These are phyloP conservation scores for Suhomyces tanzawaensis DNA, from an alignment of 805 yeast genomes.

Conservation along the genomic window DNA sequence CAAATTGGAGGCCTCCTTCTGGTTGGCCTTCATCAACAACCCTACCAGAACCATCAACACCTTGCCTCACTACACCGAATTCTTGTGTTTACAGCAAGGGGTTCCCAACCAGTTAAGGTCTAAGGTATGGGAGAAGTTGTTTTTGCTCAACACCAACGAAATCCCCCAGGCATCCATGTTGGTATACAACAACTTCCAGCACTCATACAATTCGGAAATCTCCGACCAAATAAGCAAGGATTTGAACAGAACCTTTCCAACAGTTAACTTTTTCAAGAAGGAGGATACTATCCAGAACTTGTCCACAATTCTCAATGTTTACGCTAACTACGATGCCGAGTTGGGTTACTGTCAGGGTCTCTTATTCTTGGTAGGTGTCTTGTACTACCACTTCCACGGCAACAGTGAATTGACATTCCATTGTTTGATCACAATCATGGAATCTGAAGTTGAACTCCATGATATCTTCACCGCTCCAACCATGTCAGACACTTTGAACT, in stretches of 20 bases:
- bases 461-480: slow-evolving; percentile 49
- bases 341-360: slow-evolving; percentile 71
- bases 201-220: slow-evolving; percentile 37
- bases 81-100: slow-evolving; percentile 43
- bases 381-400: slow-evolving; percentile 40
- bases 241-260: slow-evolving; percentile 59
- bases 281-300: slow-evolving; percentile 44
- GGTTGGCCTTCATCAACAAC: slow-evolving; percentile 44
- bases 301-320: slow-evolving; percentile 57
- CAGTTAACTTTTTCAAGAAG: slow-evolving; percentile 45
- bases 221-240: slow-evolving; percentile 53
- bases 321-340: slow-evolving; percentile 60
- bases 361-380: slow-evolving; percentile 59
- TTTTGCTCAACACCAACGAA: slow-evolving; percentile 27
- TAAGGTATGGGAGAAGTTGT: slow-evolving; percentile 43
- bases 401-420: slow-evolving; percentile 45
- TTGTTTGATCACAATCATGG: slow-evolving; percentile 56
- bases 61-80: slow-evolving; percentile 47
- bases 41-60: slow-evolving; percentile 45
- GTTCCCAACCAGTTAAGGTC: slow-evolving; percentile 44
- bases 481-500: slow-evolving; percentile 52
- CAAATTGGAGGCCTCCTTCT: slow-evolving; percentile 38
- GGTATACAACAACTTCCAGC: slow-evolving; percentile 41
- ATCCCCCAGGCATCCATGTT: slow-evolving; percentile 35
- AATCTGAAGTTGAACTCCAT: slow-evolving; percentile 49